A percentile compares a stretch with the other conserved stretches of the same genome.
Evolutionary conservation across 352 stramenopile species (phyloP).

Genomic region (Globisporangium alternatum): DNA sequence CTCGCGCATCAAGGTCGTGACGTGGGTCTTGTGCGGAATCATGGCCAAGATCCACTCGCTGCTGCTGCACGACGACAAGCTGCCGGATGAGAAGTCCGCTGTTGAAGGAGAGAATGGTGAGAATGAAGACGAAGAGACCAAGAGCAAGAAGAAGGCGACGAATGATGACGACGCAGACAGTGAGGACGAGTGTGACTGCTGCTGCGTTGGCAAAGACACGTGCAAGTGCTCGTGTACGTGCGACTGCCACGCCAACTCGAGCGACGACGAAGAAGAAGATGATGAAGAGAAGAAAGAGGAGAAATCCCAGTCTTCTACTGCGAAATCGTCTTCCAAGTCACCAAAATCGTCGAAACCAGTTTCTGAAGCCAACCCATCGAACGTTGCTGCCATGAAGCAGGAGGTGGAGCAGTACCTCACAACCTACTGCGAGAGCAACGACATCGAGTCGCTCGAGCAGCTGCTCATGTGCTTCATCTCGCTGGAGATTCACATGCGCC

Average conservation of each 20-base stretch:
- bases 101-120: constrained; percentile 22
- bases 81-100: constrained; percentile 31
- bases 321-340: constrained; percentile 18
- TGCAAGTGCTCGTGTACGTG: constrained; percentile 61
- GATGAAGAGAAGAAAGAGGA: constrained; percentile 25
- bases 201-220: constrained; percentile 54
- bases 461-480: constrained; percentile 37
- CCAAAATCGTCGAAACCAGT: constrained; percentile 16
- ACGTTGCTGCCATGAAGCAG: constrained; percentile 26
- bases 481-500: constrained; percentile 27
- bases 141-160: constrained; percentile 19
- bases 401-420: constrained; percentile 31
- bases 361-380: constrained; percentile 15
- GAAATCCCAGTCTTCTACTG: neutral
- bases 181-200: constrained; percentile 74
- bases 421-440: constrained; percentile 18
- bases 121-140: constrained; percentile 46
- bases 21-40: constrained; percentile 83
- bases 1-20: constrained; percentile 80
- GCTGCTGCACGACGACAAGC: constrained; percentile 66
- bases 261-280: constrained; percentile 32
- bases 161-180: constrained; percentile 47
- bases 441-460: constrained; percentile 26
- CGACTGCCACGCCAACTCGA: constrained; percentile 66
- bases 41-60: constrained; percentile 84